phyloP scores from a whole-genome alignment of 1,284 basidiomycete genomes.

The Tilletia walkeri region DNA sequence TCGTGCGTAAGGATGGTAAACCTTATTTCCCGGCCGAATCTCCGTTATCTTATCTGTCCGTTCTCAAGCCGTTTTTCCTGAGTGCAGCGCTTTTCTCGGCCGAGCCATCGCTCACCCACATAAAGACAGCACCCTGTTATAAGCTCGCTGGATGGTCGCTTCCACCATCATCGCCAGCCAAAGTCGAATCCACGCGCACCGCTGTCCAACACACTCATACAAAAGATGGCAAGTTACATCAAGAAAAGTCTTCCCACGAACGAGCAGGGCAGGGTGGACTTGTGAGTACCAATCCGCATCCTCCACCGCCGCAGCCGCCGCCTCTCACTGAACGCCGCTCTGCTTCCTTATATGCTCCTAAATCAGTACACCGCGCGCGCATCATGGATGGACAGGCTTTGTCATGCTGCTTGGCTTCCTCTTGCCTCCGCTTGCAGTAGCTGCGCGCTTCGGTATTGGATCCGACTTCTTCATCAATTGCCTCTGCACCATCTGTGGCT shows the following conservation, averaged over 20 bases:
- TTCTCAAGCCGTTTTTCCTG: too few species aligned
- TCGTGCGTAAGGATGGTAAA: too few species aligned
- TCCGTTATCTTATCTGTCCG: too few species aligned
- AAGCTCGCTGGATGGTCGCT: too few species aligned
- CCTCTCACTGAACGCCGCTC: background rate
- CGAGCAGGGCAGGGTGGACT: constrained; percentile 5
- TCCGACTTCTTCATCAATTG: constrained; percentile 89
- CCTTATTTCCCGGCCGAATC: too few species aligned
- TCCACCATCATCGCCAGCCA: too few species aligned
- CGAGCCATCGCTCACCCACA: too few species aligned
- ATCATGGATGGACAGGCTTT: constrained; percentile 31
- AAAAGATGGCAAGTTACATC: background rate
- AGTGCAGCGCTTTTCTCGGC: too few species aligned
- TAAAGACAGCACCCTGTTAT: too few species aligned
- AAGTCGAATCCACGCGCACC: too few species aligned
- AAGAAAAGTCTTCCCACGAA: background rate
- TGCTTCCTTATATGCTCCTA: background rate
- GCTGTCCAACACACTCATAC: too few species aligned
- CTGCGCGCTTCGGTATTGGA: constrained; percentile 89
- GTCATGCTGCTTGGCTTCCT: constrained; percentile 47
- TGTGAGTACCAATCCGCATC: background rate
- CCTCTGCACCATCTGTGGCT: constrained; percentile 78
- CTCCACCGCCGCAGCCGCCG: background rate
- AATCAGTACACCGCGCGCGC: background rate
- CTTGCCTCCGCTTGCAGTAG: constrained; percentile 67